Base-by-base conservation (phyloP, 371 early-diverging fungal genomes). In the Actinomortierella ambigua region DNA sequence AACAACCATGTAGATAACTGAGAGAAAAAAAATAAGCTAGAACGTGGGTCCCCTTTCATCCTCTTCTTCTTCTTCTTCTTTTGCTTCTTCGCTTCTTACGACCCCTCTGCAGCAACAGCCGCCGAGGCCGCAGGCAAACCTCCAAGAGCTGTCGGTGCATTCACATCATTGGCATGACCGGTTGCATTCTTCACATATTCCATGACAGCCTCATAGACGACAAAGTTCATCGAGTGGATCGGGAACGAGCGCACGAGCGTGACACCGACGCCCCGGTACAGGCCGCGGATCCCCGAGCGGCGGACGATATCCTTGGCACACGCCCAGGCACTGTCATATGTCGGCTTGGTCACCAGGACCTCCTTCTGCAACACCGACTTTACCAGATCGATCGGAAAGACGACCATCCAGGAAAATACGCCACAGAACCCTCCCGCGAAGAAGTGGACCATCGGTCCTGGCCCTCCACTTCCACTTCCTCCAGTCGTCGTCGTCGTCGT, bases 161-260 rank as follows among this genome's bases (percentile, higher is more conserved):
- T 34, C 4, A 11, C 48, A 52, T 69, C 69, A 22, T 64, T 52
- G 0, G 57, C 71, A 49, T 70, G 71, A 13, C 71, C 71, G 5
- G 71, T 61, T 55, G 58, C 57, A 0, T 26, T 43, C 62, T 70
- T 70, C 44, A 70, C 71, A 57, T 70, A 55, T 13, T 79, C 65
- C 62, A 83, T 79, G 43, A 88, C 88, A 53, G 84, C 85, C 69
- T 91, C 91, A 59, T 91, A 91, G 11, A 92, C 91, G 11, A 90
- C 77, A 79, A 92, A 91, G 69, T 91, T 90, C 24, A 93, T 77
- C 7, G 90, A 86, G 70, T 93, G 94, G 57, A 93, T 85, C 7
- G 94, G 94, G 58, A 92, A 88, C 15, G 93, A 93, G 11, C 94
- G 79, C 26, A 92, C 78, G 9, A 92, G 78, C 24, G 91, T 91